Conservation (phyloP, 2,329 filamentous ascomycete species). For the Ophiostoma novo-ulmi region DNA sequence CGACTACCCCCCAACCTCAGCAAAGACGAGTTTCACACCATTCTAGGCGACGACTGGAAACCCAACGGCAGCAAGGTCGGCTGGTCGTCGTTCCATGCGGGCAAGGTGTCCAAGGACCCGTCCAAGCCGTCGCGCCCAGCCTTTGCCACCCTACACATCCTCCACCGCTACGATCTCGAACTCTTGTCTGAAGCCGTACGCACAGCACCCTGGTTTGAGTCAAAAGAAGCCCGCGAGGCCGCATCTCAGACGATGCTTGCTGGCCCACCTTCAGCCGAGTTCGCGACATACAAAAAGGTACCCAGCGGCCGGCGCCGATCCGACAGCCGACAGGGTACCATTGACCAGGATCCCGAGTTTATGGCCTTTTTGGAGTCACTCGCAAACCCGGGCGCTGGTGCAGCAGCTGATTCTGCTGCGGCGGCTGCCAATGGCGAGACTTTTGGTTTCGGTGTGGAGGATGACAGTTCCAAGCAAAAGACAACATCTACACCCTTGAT, state of each 20-base stretch:
- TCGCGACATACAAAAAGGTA: slow-evolving; percentile 76
- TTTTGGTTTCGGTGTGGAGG: slow-evolving; percentile 37
- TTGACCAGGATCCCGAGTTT: slow-evolving; percentile 94
- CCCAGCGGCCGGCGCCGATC: slow-evolving; percentile 63
- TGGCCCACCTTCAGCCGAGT: slow-evolving; percentile 74
- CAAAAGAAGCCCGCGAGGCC: slow-evolving; percentile 69
- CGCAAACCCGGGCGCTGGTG: slow-evolving; percentile 57
- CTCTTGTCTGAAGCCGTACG: slow-evolving; percentile 67
- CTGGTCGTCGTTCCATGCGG: slow-evolving; percentile 63
- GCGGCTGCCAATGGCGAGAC: slow-evolving; percentile 14
- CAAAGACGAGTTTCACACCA: slow-evolving; percentile 65
- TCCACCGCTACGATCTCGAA: slow-evolving; percentile 62
- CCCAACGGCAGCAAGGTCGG: slow-evolving; percentile 75
- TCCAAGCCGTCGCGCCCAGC: slow-evolving; percentile 79
- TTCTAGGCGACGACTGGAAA: slow-evolving; percentile 77
- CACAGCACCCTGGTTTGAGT: slow-evolving; percentile 69
- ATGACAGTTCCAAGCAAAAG: slow-evolving; percentile 51
- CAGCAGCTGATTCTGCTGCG: slow-evolving; percentile 32
- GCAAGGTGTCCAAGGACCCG: slow-evolving; percentile 77
- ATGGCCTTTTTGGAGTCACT: slow-evolving; percentile 86
- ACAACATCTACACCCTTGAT: slow-evolving; percentile 82
- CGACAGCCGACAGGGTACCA: slow-evolving; percentile 85
- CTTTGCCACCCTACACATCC: slow-evolving; percentile 76
- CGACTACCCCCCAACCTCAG: slow-evolving; percentile 83
- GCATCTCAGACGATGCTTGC: slow-evolving; percentile 66